phyloP scores from a whole-genome alignment of 139 green algal species.

The Chlorella sp. region DNA sequence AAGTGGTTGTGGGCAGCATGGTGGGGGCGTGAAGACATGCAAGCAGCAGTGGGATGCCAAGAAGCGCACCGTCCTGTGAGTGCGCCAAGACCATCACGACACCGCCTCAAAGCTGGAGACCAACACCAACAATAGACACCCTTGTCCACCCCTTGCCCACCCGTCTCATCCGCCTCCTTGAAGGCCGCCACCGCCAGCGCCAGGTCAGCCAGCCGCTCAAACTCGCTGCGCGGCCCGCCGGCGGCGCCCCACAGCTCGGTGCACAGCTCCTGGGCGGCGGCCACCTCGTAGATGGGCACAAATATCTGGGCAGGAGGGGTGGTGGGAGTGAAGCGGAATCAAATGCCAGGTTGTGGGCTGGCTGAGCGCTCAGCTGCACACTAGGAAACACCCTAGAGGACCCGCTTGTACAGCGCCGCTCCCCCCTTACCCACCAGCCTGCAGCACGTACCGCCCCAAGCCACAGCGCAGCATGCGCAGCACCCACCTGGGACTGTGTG shows the following conservation, averaged over 20 bases:
- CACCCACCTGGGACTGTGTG: constrained; percentile 59
- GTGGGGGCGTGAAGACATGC: not conserved
- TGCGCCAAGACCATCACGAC: too few relatives aligned
- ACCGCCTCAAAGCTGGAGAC: too few relatives aligned
- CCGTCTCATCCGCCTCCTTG: constrained; percentile 25
- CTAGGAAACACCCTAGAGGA: too few relatives aligned
- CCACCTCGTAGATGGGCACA: constrained; percentile 43
- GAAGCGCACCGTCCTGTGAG: not conserved
- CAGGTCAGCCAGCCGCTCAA: constrained; percentile 55
- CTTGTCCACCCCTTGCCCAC: too few relatives aligned
- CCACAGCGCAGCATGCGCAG: not conserved
- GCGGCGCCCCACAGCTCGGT: constrained; percentile 31
- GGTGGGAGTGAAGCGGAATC: not conserved
- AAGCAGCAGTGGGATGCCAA: not conserved
- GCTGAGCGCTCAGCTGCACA: too few relatives aligned
- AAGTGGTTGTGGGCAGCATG: too few relatives aligned
- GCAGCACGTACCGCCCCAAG: too few relatives aligned
- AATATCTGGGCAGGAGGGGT: constrained; percentile 33
- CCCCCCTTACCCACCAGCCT: too few relatives aligned
- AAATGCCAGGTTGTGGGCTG: too few relatives aligned
- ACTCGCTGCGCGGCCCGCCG: constrained; percentile 22
- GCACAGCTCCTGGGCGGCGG: constrained; percentile 18
- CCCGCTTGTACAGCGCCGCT: too few relatives aligned
- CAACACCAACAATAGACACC: too few relatives aligned
- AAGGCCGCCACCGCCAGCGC: constrained; percentile 48